Percentiles rank a stretch among this genome's conserved stretches.
phyloP scores from a whole-genome alignment of 169 alveolate species.

The Plasmodium malariae region DNA sequence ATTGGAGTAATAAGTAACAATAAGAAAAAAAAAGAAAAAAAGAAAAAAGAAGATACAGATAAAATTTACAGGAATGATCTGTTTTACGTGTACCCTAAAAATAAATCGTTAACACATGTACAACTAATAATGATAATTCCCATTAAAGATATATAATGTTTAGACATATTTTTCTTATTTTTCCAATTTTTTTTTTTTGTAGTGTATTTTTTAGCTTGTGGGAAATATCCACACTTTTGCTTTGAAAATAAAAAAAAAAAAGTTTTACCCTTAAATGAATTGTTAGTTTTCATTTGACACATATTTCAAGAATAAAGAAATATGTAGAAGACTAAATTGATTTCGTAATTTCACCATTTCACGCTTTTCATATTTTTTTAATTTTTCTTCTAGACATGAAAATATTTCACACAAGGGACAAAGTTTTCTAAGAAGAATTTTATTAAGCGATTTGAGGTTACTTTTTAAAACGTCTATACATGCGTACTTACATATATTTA shows the following conservation, averaged over 20 bases:
- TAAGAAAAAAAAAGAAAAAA: slow-evolving; percentile 1
- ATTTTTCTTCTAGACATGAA: slow-evolving; percentile 18
- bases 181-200: not conserved
- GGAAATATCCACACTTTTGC: slow-evolving; percentile 37
- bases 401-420: slow-evolving; percentile 43
- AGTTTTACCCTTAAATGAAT: not conserved
- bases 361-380: not conserved
- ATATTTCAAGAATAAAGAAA: not conserved
- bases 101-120: not conserved
- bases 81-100: not conserved
- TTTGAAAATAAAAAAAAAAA: slow-evolving; percentile 19
- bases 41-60: not conserved
- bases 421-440: slow-evolving; percentile 35
- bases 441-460: slow-evolving; percentile 42
- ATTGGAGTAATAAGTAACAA: slow-evolving; percentile 62
- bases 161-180: not conserved
- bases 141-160: not conserved
- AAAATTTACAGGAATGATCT: not conserved
- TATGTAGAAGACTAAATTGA: not conserved
- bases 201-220: slow-evolving; percentile 55
- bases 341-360: not conserved
- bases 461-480: not conserved
- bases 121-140: not conserved
- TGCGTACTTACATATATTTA: not conserved
- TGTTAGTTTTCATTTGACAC: slow-evolving; percentile 1